phyloP scores from a whole-genome alignment of 139 green algal species.

The Zygnema cylindricum region DNA sequence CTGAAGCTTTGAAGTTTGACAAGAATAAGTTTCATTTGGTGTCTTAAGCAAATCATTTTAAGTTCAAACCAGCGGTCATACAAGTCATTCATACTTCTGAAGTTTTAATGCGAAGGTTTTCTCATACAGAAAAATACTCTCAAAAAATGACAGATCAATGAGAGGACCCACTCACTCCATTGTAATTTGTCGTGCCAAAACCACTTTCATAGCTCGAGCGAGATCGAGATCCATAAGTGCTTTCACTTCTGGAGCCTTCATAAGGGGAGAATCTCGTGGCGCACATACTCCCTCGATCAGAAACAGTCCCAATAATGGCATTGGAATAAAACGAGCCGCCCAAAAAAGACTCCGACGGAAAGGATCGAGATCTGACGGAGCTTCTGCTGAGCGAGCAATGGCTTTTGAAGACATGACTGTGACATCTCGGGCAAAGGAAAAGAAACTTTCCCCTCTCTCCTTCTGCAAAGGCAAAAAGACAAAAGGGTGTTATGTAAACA shows the following conservation, averaged over 20 bases:
- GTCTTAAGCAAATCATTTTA: too few species aligned
- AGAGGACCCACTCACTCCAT: slow-evolving; percentile 38
- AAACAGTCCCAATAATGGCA: slow-evolving; percentile 60
- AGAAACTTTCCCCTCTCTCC: slow-evolving; percentile 54
- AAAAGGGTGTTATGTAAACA: neutral
- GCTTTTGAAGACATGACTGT: slow-evolving; percentile 49
- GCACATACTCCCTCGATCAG: slow-evolving; percentile 57
- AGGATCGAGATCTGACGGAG: slow-evolving; percentile 26
- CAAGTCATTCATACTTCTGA: too few species aligned
- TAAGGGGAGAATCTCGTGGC: slow-evolving; percentile 21
- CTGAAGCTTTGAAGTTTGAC: too few species aligned
- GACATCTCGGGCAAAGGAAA: slow-evolving; percentile 54
- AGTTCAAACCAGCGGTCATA: too few species aligned
- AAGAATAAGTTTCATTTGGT: too few species aligned
- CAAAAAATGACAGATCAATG: too few species aligned
- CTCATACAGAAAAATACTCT: too few species aligned
- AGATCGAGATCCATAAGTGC: slow-evolving; percentile 55
- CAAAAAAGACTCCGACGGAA: slow-evolving; percentile 25
- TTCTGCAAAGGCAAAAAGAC: slow-evolving; percentile 59
- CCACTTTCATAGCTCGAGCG: slow-evolving; percentile 53
- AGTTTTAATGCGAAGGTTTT: too few species aligned
- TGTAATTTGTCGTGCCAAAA: slow-evolving; percentile 55
- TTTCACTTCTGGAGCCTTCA: slow-evolving; percentile 32
- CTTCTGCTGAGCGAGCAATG: slow-evolving; percentile 31
- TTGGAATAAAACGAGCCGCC: slow-evolving; percentile 56